Percentiles rank a stretch among this genome's conserved stretches.
Conservation (phyloP, 768 basidiomycete species). For the Obba rivulosa region DNA sequence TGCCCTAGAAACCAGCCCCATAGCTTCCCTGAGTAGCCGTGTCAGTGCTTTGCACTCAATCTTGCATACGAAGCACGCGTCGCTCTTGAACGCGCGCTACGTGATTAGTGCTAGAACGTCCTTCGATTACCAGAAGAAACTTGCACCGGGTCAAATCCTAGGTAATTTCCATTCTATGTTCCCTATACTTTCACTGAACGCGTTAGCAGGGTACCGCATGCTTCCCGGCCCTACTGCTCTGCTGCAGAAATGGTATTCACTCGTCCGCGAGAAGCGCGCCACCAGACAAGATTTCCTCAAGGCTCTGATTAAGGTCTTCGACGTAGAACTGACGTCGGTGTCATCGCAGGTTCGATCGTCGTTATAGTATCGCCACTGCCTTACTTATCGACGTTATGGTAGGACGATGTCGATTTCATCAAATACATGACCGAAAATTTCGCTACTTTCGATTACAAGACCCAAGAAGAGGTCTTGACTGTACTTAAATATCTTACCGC, state of each 20-base stretch:
- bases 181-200: neutral
- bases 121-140: slow-evolving; percentile 75
- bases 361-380: neutral
- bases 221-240: slow-evolving; percentile 66
- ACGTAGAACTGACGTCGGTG: slow-evolving; percentile 54
- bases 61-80: slow-evolving; percentile 84
- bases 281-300: slow-evolving; percentile 85
- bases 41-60: slow-evolving; percentile 78
- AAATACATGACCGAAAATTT: slow-evolving; percentile 97
- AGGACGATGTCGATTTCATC: slow-evolving; percentile 82
- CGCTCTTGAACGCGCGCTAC: slow-evolving; percentile 83
- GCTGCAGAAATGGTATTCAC: slow-evolving; percentile 84
- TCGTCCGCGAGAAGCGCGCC: slow-evolving; percentile 87
- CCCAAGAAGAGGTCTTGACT: slow-evolving; percentile 86
- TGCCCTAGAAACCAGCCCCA: slow-evolving; percentile 85
- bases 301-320: slow-evolving; percentile 76
- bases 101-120: slow-evolving; percentile 74
- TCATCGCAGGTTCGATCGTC: slow-evolving; percentile 47
- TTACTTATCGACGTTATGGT: neutral
- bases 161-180: slow-evolving; percentile 33
- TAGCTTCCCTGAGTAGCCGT: slow-evolving; percentile 53
- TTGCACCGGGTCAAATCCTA: slow-evolving; percentile 41
- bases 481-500: slow-evolving; percentile 77
- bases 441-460: slow-evolving; percentile 89
- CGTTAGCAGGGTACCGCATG: slow-evolving; percentile 53